Percentiles rank a stretch among this genome's conserved stretches.
phyloP scores from a whole-genome alignment of 805 yeast genomes.

The Yarrowia deformans region DNA sequence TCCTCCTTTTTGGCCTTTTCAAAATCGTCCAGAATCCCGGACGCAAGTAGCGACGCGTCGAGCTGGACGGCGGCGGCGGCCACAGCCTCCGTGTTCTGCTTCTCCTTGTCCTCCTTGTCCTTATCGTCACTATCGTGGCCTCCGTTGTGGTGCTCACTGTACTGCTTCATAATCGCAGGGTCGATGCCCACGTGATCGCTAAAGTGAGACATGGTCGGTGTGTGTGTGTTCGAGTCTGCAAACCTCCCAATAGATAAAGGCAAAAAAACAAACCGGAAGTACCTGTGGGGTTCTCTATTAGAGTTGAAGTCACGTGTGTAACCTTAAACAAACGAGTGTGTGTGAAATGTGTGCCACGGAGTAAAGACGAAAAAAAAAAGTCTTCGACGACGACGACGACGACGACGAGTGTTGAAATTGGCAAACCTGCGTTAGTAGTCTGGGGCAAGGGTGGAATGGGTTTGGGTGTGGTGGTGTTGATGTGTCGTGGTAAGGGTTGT shows the following conservation, averaged over 20 bases:
- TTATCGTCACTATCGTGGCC: constrained; percentile 22
- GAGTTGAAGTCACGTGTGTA: constrained; percentile 3
- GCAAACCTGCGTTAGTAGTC: constrained; percentile 9
- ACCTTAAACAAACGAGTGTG: constrained; percentile 24
- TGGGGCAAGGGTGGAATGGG: no score
- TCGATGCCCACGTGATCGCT: constrained; percentile 40
- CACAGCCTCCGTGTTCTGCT: constrained; percentile 30
- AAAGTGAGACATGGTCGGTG: constrained; percentile 32
- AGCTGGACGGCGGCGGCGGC: constrained; percentile 38
- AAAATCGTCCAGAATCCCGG: constrained; percentile 37
- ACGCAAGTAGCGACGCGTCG: constrained; percentile 28
- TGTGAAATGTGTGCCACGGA: not conserved
- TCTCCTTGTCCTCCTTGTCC: constrained; percentile 36
- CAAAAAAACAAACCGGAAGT: not conserved
- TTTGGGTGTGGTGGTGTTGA: no score
- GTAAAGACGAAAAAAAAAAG: not conserved
- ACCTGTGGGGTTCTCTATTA: not conserved
- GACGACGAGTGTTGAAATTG: not conserved
- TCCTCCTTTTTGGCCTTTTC: constrained; percentile 39
- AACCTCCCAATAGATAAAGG: not conserved
- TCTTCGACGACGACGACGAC: constrained; percentile 8
- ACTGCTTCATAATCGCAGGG: constrained; percentile 41
- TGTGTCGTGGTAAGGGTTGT: not conserved
- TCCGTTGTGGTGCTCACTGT: constrained; percentile 35
- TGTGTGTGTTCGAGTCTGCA: constrained; percentile 15